A percentile compares a stretch with the other conserved stretches of the same genome.
These are phyloP conservation scores for Hansenula lynferdii DNA, from an alignment of 1,139 yeast species.

Conservation along the genomic window DNA sequence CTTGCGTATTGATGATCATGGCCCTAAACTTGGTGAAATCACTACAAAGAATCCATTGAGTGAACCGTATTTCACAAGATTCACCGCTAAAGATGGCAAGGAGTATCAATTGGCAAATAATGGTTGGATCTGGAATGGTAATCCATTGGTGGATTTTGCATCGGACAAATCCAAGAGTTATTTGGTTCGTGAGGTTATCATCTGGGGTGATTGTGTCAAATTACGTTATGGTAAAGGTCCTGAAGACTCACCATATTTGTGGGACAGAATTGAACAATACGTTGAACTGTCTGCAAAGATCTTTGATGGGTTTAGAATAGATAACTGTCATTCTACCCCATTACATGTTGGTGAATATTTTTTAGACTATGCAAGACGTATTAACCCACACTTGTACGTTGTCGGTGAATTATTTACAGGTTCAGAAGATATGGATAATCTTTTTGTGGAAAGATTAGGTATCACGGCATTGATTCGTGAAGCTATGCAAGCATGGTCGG, in stretches of 20 bases:
- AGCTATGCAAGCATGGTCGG: slow-evolving; percentile 96
- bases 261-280: slow-evolving; percentile 86
- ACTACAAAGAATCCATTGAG: slow-evolving; percentile 56
- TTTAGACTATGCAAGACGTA: slow-evolving; percentile 81
- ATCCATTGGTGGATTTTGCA: slow-evolving; percentile 92
- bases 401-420: slow-evolving; percentile 96
- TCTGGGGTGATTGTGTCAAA: slow-evolving; percentile 98
- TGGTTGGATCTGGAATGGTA: slow-evolving; percentile 99
- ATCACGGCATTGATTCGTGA: slow-evolving; percentile 86
- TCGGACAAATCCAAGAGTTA: slow-evolving; percentile 75
- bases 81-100: slow-evolving; percentile 47
- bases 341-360: slow-evolving; percentile 88
- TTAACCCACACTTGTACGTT: slow-evolving; percentile 81
- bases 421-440: slow-evolving; percentile 82
- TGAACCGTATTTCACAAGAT: slow-evolving; percentile 84
- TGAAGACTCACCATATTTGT: slow-evolving; percentile 80
- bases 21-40: slow-evolving; percentile 72
- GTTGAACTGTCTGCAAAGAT: slow-evolving; percentile 67
- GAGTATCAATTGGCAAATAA: slow-evolving; percentile 80
- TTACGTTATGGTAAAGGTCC: slow-evolving; percentile 75
- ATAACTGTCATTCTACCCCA: slow-evolving; percentile 96
- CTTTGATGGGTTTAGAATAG: slow-evolving; percentile 88
- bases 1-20: slow-evolving; percentile 69
- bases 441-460: slow-evolving; percentile 87
- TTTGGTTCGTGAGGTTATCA: slow-evolving; percentile 85